Percentiles rank a stretch among this genome's conserved stretches.
These are phyloP conservation scores for Huntiella abstrusa DNA, from an alignment of 2,329 filamentous ascomycete genomes.

Conservation along the genomic window DNA sequence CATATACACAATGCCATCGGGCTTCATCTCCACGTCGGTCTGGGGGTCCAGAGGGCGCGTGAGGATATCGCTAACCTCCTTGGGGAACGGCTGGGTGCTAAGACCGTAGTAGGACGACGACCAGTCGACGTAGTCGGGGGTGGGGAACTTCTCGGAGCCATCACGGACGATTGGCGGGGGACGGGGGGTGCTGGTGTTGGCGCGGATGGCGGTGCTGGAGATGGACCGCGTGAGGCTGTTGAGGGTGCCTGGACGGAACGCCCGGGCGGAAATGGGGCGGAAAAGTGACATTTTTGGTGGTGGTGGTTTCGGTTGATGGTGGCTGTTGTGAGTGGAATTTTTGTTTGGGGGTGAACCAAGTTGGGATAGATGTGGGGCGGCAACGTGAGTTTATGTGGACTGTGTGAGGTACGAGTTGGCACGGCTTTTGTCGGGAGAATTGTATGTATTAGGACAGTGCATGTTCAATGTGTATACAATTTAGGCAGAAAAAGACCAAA, in stretches of 20 bases:
- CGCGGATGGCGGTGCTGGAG: conserved; percentile 2
- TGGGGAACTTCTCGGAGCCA: neutral
- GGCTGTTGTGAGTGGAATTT: neutral
- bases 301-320: too few species aligned
- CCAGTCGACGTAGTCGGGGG: conserved; percentile 44
- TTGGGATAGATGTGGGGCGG: neutral
- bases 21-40: conserved; percentile 81
- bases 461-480: neutral
- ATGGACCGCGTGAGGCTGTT: too few species aligned
- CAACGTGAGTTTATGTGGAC: neutral
- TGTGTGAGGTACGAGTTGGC: neutral
- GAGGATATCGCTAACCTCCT: conserved; percentile 50
- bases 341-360: neutral
- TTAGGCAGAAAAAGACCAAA: neutral
- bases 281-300: too few species aligned
- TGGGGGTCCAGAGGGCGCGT: conserved; percentile 45
- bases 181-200: neutral
- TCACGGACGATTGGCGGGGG: conserved; percentile 5
- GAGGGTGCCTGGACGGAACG: too few species aligned
- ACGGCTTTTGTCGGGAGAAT: neutral
- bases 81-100: conserved; percentile 48
- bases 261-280: too few species aligned
- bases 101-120: conserved; percentile 67
- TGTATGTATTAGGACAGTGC: neutral
- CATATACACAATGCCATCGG: conserved; percentile 87